A percentile compares a stretch with the other conserved stretches of the same genome.
Evolutionary conservation across 2,329 filamentous ascomycete species (phyloP).

Genomic region (Colletotrichum sp.): DNA sequence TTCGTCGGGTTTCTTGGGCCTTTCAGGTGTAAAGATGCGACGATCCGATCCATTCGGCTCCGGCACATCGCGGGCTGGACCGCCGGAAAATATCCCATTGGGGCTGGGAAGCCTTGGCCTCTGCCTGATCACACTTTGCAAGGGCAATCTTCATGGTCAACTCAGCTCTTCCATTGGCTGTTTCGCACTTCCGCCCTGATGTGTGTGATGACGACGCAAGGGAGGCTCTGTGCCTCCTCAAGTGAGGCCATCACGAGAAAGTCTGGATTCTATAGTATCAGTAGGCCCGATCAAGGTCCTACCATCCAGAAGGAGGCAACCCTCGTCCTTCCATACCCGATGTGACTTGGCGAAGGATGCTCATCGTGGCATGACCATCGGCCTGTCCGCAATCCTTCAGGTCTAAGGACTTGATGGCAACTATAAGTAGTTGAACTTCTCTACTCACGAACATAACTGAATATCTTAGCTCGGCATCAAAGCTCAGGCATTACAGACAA

Average conservation of each 20-base stretch:
- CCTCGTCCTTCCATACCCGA: neutral
- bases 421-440: neutral
- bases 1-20: neutral
- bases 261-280: neutral
- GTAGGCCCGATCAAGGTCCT: neutral
- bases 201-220: neutral
- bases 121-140: neutral
- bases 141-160: neutral
- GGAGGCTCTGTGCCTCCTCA: neutral
- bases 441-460: neutral
- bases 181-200: neutral
- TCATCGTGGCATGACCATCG: neutral
- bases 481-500: neutral
- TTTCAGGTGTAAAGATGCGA: neutral
- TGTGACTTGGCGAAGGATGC: neutral
- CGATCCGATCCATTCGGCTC: neutral
- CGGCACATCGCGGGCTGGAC: neutral
- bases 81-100: neutral
- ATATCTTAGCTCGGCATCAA: neutral
- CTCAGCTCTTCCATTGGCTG: neutral
- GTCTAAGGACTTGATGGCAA: neutral
- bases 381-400: neutral
- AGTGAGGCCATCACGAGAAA: neutral
- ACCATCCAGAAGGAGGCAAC: neutral
- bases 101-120: neutral